A percentile compares a stretch with the other conserved stretches of the same genome.
These are phyloP conservation scores for Fraxinus quadrangulata DNA, from an alignment of 257 asterid genomes.

Conservation along the genomic window DNA sequence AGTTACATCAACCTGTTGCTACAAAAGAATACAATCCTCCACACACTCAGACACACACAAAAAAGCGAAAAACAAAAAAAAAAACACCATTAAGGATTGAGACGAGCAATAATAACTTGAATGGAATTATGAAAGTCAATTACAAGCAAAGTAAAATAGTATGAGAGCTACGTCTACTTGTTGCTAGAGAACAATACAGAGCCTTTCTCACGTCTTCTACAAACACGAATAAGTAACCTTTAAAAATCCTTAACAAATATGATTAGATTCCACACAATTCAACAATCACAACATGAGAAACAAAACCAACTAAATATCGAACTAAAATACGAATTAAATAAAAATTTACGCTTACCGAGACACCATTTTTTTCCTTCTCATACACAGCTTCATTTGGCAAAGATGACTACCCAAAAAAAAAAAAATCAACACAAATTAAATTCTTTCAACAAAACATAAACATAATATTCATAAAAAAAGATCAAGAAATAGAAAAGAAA, in stretches of 20 bases:
- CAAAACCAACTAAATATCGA: not conserved
- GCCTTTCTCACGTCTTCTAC: not conserved
- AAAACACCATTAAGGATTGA: too few species aligned
- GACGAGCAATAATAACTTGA: too few species aligned
- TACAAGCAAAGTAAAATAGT: not conserved
- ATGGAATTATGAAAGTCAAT: too few species aligned
- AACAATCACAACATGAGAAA: not conserved
- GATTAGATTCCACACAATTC: not conserved
- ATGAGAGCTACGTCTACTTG: not conserved
- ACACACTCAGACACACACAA: too few species aligned
- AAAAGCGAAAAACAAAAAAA: too few species aligned
- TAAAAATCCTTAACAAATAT: too few species aligned
- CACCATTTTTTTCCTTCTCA: constrained; percentile 74
- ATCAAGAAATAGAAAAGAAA: not conserved
- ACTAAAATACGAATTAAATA: constrained; percentile 19
- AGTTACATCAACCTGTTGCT: too few species aligned
- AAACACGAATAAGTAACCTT: too few species aligned
- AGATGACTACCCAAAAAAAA: constrained; percentile 53
- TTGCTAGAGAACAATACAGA: not conserved
- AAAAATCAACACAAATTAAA: not conserved
- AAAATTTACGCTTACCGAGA: constrained; percentile 51
- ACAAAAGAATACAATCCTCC: too few species aligned
- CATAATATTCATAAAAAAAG: not conserved
- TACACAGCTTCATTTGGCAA: constrained; percentile 72
- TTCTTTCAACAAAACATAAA: constrained; percentile 5